Evolutionary conservation across 768 basidiomycete genomes (phyloP), one percentile per base, ranked within the genome.

Genomic region (Ramaria sp.): DNA sequence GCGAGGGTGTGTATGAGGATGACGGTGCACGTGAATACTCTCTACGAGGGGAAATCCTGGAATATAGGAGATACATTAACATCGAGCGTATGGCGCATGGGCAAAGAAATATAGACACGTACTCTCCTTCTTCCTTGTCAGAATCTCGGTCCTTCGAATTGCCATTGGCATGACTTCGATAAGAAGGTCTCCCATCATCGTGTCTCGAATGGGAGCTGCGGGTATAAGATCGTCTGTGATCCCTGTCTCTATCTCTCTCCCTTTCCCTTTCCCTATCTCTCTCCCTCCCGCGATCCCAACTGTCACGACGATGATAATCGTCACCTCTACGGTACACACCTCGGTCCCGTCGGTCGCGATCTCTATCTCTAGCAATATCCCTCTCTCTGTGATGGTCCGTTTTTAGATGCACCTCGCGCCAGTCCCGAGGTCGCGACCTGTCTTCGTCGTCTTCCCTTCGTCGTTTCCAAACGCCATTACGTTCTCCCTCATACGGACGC

Each of bases 71-170:
- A 44, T 62, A 52, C 58, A 37, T 49, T 44, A 55, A 18, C 43
- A 7, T 36, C 38, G 39, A 59, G 43, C 34, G 45, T n/a, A n/a
- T n/a, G n/a, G n/a, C 16, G 39, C 53, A 50, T 58, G 50, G 45
- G 22, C 9, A 42, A 37, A 22, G 37, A 34, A 48, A 51, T 51
- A 52, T 67, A 66, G 66, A 73, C 61, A 92, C 92, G 86, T 70
- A 94, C 90, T 95, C 92, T 75, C 88, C 91, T 76, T 94, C 92
- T 71, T 92, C 88, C 65, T 69, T 84, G 60, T 89, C 88, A 12
- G 79, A 78, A 50, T 77, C 77, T 34, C 53, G 24, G 22, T 38
- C 44, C 45, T 55, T 55, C 42, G 42, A 37, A 28, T 32, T 15
- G 4, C 42, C 43, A 10, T 44, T 47, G 32, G 36, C 36, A 16